These are phyloP conservation scores for Penicillium sp. DNA, from an alignment of 2,329 filamentous ascomycete genomes.

Conservation along the genomic window DNA sequence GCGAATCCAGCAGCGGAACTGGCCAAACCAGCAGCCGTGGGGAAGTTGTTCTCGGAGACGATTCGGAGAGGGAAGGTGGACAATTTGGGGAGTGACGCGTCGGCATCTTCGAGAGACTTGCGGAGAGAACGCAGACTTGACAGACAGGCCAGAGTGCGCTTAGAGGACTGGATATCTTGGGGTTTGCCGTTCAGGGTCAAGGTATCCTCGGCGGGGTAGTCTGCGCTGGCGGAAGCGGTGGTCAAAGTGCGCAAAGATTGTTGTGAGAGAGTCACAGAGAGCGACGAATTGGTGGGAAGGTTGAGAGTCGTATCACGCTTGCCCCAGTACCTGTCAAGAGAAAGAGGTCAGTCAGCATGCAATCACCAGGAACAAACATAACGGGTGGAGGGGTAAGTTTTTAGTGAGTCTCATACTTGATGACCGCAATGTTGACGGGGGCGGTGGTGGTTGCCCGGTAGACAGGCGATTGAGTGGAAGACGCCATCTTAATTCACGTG, in stretches of 20 bases:
- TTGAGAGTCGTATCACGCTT: slow-evolving; percentile 93
- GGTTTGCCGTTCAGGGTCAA: slow-evolving; percentile 77
- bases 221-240: slow-evolving; percentile 79
- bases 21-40: slow-evolving; percentile 83
- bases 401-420: slow-evolving; percentile 59
- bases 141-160: slow-evolving; percentile 91
- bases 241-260: slow-evolving; percentile 90
- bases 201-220: slow-evolving; percentile 60
- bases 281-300: slow-evolving; percentile 93
- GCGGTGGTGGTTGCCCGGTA: slow-evolving; percentile 94
- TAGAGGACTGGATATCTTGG: slow-evolving; percentile 73
- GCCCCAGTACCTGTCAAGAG: slow-evolving; percentile 70
- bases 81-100: slow-evolving; percentile 74
- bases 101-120: slow-evolving; percentile 63
- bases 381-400: slow-evolving; percentile 16
- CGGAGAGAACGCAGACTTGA: slow-evolving; percentile 75
- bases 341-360: slow-evolving; percentile 3
- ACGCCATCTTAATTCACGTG: slow-evolving; percentile 25
- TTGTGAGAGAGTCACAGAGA: slow-evolving; percentile 94
- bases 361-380: slow-evolving; percentile 9
- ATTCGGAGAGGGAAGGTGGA: slow-evolving; percentile 71
- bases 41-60: slow-evolving; percentile 98
- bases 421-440: slow-evolving; percentile 95
- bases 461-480: slow-evolving; percentile 45
- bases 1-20: slow-evolving; percentile 61